Evolutionary conservation across 352 stramenopile species (phyloP), one percentile per base, ranked within the genome.

Genomic region (Globisporangium solare): DNA sequence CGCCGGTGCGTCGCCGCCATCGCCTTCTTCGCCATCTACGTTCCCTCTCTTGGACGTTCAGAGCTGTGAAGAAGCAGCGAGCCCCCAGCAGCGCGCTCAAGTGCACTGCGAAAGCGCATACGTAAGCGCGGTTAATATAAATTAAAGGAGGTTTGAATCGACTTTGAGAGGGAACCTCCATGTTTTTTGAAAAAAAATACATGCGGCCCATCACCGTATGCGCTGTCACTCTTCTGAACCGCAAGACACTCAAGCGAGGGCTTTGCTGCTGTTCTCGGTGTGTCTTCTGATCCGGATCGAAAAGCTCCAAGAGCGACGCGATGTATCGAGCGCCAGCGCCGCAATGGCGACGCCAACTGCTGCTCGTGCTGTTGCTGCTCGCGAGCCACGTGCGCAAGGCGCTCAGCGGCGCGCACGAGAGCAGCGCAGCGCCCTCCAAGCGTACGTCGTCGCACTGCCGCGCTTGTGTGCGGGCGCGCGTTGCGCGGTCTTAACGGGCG

Each of bases 321-420:
- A 35, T 35, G 27, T 35, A 6, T 35, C 27, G 27, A 35, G 27
- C 3, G 5, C 5, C 27, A 35, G 27, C 7, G 27, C 3, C 41
- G 47, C 47, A 54, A 32, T 45, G 56, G 43, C 49, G 35, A 22
- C 68, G 47, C 51, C 56, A 56, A n/a, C 45, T 64, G 20, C 43
- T 83, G 17, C 67, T 60, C 54, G 42, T 72, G 51, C 8, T 78
- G 37, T 20, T 83, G 20, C 20, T 69, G 37, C 35, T 79, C 32
- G 52, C 68, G 0, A 55, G 41, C 24, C 60, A 70, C 55, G 68
- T 55, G 35, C 71, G 64, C 40, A 63, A 57, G 22, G 41, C 53
- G 48, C 37, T 74, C 31, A 51, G 66, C 53, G 22, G 56, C 39
- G 71, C 63, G 41, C 66, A 47, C 31, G 54, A 67, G 27, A 35